A percentile compares a stretch with the other conserved stretches of the same genome.
Conservation (phyloP, 768 basidiomycete species). For the Piloderma croceum region DNA sequence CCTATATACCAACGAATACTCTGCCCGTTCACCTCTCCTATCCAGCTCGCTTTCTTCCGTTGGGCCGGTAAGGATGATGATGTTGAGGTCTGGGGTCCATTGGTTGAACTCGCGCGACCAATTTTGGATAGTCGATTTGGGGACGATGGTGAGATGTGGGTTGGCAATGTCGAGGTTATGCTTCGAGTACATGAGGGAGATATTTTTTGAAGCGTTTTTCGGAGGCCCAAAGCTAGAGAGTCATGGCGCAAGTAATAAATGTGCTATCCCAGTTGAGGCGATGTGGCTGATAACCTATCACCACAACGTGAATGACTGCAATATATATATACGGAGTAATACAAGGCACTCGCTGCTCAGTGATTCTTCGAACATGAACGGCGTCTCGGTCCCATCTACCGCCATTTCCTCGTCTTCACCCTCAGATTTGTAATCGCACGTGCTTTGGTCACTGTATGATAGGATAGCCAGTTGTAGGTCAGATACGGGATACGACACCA, state of each 20-base stretch:
- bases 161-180: slow-evolving; percentile 71
- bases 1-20: no score
- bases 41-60: slow-evolving; percentile 92
- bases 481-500: no score
- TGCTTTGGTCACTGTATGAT: slow-evolving; percentile 55
- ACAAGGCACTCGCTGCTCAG: slow-evolving; percentile 79
- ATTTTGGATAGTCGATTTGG: slow-evolving; percentile 97
- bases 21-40: no score
- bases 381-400: slow-evolving; percentile 79
- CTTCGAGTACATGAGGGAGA: slow-evolving; percentile 95
- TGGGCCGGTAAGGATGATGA: slow-evolving; percentile 75
- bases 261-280: slow-evolving; percentile 98
- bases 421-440: slow-evolving; percentile 90
- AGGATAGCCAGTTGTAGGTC: slow-evolving; percentile 5
- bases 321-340: no score
- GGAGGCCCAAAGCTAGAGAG: slow-evolving; percentile 65
- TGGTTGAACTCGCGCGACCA: slow-evolving; percentile 90
- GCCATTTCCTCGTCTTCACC: slow-evolving; percentile 87
- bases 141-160: slow-evolving; percentile 93
- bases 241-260: slow-evolving; percentile 86
- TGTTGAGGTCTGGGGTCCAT: slow-evolving; percentile 88
- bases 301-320: slow-evolving; percentile 86
- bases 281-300: slow-evolving; percentile 93
- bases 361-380: slow-evolving; percentile 91
- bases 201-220: slow-evolving; percentile 97